Base-by-base conservation (phyloP, 192 early-diverging fungal species). In the Jimgerdemannia flammicorona region DNA sequence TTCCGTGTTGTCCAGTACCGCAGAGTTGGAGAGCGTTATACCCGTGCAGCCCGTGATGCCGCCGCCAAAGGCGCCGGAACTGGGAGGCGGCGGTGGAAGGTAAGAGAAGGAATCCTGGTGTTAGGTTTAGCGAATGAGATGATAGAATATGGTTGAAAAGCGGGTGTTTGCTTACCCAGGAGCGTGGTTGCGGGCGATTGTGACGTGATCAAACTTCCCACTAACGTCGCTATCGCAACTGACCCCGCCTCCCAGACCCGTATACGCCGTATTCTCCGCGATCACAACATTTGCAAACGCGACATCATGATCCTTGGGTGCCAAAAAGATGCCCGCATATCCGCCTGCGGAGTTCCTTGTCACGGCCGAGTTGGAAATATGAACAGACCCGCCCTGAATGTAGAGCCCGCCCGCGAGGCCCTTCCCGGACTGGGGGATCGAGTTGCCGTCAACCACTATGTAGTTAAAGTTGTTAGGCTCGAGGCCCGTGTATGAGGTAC, bases 391-490 rank as follows among this genome's bases (percentile, higher is more conserved):
- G 7, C 67, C 67, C 40, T 68, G 67, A 41, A 68, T 68, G 67
- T 68, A 68, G 40, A 68, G 67, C 7, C 67, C 67, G 6, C 67
- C 67, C 7, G 67, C 67, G 67, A 68, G 67, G 40, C 67, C 67
- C 7, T 19, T 19, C 9, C 2, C 67, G 40, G 67, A 6, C 67
- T 68, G 7, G 29, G 9, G 8, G 19, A 41, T 41, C 19, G 6
- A 7, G 40, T 68, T 68, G 6, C 67, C 40, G 40, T 68, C 67
- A 41, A 68, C 67, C 7, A 68, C 8, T 6, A 68, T 20, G 19
- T 68, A 19, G 40, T 68, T 19, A 18, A 68, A 68, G 18, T 41
- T 20, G 40, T 68, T 68, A 9, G 40, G 19, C 67, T 68, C 67
- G 49, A 59, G 49, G 67, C 40, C 40, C 2, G 67, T 41, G 67